Percentiles rank a stretch among this genome's conserved stretches.
These are phyloP conservation scores for Fusarium longipes DNA, from an alignment of 2,329 filamentous ascomycete genomes.

Conservation along the genomic window DNA sequence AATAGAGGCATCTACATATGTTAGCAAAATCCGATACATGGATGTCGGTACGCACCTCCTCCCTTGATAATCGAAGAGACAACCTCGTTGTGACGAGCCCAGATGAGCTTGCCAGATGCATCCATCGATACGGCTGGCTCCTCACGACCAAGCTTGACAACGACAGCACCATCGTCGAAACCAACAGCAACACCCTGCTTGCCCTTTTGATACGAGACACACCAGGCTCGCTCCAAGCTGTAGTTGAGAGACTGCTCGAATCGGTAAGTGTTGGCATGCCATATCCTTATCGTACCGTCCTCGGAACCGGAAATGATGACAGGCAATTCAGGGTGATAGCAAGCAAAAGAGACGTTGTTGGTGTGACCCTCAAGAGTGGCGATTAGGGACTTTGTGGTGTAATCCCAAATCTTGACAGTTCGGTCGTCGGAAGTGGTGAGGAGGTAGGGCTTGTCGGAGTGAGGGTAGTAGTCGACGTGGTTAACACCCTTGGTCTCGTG, in stretches of 20 bases:
- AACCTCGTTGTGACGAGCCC: slow-evolving; percentile 95
- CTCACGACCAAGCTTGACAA: slow-evolving; percentile 96
- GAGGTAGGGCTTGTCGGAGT: slow-evolving; percentile 83
- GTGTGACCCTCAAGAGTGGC: slow-evolving; percentile 97
- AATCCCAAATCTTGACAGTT: slow-evolving; percentile 98
- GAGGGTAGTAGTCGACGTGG: slow-evolving; percentile 90
- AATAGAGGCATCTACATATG: slow-evolving; percentile 71
- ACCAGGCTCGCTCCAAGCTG: slow-evolving; percentile 95
- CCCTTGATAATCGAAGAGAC: slow-evolving; percentile 95
- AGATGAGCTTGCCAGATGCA: slow-evolving; percentile 92
- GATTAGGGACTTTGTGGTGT: slow-evolving; percentile 97
- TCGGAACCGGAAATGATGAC: slow-evolving; percentile 98
- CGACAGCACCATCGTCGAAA: slow-evolving; percentile 97
- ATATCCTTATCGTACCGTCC: slow-evolving; percentile 96
- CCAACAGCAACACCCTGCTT: slow-evolving; percentile 95
- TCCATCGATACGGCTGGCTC: slow-evolving; percentile 99
- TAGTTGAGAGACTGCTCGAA: slow-evolving; percentile 97
- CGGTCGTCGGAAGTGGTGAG: slow-evolving; percentile 96
- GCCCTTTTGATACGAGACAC: slow-evolving; percentile 93
- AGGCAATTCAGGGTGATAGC: slow-evolving; percentile 95
- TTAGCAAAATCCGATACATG: slow-evolving; percentile 41
- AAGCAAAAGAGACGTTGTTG: slow-evolving; percentile 97
- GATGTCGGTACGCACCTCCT: slow-evolving; percentile 62
- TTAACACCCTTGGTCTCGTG: slow-evolving; percentile 98
- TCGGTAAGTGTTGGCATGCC: slow-evolving; percentile 97